Evolutionary conservation across 768 basidiomycete species (phyloP).

Genomic region (Amanita brunnescens): DNA sequence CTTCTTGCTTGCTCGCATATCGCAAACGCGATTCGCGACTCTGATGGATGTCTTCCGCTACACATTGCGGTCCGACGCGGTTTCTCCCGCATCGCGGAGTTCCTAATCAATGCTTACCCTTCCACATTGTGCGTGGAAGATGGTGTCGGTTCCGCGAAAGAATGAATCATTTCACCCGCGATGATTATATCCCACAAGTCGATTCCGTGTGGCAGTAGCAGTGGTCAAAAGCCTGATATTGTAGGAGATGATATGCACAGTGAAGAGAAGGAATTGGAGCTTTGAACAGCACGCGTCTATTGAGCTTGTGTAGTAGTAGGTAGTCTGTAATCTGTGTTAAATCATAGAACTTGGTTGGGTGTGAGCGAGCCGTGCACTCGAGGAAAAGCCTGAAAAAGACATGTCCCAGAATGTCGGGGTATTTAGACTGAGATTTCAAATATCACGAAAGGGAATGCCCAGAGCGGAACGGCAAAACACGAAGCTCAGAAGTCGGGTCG

Average conservation of each 20-base stretch:
- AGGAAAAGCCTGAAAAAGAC: too few relatives aligned
- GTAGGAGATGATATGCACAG: not conserved
- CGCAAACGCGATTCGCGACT: conserved; percentile 31
- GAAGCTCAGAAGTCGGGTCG: too few relatives aligned
- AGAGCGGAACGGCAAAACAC: too few relatives aligned
- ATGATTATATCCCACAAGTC: conserved; percentile 4
- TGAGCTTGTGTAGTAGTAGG: too few relatives aligned
- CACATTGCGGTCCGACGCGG: conserved; percentile 35
- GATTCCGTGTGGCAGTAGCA: not conserved
- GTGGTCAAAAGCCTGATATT: not conserved
- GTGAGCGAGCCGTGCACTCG: too few relatives aligned
- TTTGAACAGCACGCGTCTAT: not conserved
- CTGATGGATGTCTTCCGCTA: conserved; percentile 40
- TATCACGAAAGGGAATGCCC: too few relatives aligned
- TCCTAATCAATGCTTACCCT: conserved; percentile 30
- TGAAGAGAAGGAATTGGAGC: not conserved
- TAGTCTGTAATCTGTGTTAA: too few relatives aligned
- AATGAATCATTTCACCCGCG: conserved; percentile 1
- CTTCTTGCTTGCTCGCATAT: conserved; percentile 30
- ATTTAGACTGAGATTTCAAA: too few relatives aligned
- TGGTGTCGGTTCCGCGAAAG: conserved; percentile 29
- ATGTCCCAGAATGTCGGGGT: too few relatives aligned
- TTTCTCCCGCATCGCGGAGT: conserved; percentile 25
- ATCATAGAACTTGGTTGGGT: too few relatives aligned
- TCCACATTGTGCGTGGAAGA: conserved; percentile 38